These are phyloP conservation scores for Polyplosphaeria fusca DNA, from an alignment of 495 filamentous ascomycete species.

Conservation along the genomic window DNA sequence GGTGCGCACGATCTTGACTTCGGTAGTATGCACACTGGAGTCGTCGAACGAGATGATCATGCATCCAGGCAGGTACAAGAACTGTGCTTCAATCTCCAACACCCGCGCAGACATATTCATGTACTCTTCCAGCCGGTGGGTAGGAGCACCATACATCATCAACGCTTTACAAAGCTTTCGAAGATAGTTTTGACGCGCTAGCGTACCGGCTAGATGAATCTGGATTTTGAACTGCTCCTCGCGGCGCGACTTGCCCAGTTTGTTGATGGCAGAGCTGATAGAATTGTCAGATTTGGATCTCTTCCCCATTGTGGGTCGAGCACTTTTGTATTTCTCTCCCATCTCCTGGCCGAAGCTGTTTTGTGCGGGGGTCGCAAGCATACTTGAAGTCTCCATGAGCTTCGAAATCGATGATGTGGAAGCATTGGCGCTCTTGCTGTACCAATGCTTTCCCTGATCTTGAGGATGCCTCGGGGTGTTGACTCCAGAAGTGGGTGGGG, in stretches of 20 bases:
- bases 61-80: constrained; percentile 86
- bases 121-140: constrained; percentile 62
- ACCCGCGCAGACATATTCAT: constrained; percentile 88
- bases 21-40: constrained; percentile 80
- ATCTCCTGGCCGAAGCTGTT: constrained; percentile 37
- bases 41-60: constrained; percentile 98
- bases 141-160: constrained; percentile 59
- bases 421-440: constrained; percentile 51
- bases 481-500: constrained; percentile 50
- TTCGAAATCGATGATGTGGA: constrained; percentile 52
- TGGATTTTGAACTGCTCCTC: constrained; percentile 78
- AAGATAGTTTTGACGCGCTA: constrained; percentile 79
- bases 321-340: constrained; percentile 35
- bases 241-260: constrained; percentile 37
- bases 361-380: constrained; percentile 46
- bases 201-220: constrained; percentile 79
- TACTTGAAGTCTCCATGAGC: constrained; percentile 57
- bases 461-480: constrained; percentile 50
- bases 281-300: constrained; percentile 48
- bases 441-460: constrained; percentile 60
- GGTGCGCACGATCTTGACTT: constrained; percentile 81
- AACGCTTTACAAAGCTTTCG: constrained; percentile 79
- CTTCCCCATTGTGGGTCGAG: constrained; percentile 26
- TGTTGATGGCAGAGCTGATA: constrained; percentile 47
- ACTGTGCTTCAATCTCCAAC: constrained; percentile 86